Evolutionary conservation across 2,329 filamentous ascomycete genomes (phyloP).

Genomic region (Phyllosticta citriasiana): DNA sequence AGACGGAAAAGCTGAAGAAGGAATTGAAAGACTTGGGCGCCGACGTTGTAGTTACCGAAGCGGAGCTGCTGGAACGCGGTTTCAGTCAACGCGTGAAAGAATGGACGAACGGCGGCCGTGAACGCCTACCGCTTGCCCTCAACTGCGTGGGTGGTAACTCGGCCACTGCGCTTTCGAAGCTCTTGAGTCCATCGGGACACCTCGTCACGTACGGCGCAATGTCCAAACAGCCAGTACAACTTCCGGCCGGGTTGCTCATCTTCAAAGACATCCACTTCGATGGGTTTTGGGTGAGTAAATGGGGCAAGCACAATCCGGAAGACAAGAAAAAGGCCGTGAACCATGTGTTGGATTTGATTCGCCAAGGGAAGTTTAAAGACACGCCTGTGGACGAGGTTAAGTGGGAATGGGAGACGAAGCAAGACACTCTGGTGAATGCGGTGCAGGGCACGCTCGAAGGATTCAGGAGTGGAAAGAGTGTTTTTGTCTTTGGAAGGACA

Average conservation of each 20-base stretch:
- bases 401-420: conserved; percentile 76
- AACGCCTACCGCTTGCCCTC: conserved; percentile 65
- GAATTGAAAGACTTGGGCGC: conserved; percentile 54
- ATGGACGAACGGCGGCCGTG: conserved; percentile 60
- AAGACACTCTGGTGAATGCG: conserved; percentile 56
- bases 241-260: conserved; percentile 79
- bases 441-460: conserved; percentile 77
- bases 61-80: conserved; percentile 49
- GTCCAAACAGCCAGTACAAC: conserved; percentile 71
- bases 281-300: conserved; percentile 90
- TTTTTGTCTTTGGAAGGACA: conserved; percentile 64
- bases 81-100: conserved; percentile 53
- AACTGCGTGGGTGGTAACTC: conserved; percentile 93
- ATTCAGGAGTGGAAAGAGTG: conserved; percentile 77
- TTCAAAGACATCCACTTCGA: conserved; percentile 85
- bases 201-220: conserved; percentile 95
- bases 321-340: conserved; percentile 74
- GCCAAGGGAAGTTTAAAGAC: conserved; percentile 69
- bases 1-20: conserved; percentile 53
- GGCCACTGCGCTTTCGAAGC: conserved; percentile 67
- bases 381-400: conserved; percentile 70
- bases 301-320: conserved; percentile 65
- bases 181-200: conserved; percentile 54
- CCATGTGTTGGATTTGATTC: conserved; percentile 68
- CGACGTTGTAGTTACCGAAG: conserved; percentile 52